phyloP scores from a whole-genome alignment of 208 protist species.

The Borovskyia barvae region DNA sequence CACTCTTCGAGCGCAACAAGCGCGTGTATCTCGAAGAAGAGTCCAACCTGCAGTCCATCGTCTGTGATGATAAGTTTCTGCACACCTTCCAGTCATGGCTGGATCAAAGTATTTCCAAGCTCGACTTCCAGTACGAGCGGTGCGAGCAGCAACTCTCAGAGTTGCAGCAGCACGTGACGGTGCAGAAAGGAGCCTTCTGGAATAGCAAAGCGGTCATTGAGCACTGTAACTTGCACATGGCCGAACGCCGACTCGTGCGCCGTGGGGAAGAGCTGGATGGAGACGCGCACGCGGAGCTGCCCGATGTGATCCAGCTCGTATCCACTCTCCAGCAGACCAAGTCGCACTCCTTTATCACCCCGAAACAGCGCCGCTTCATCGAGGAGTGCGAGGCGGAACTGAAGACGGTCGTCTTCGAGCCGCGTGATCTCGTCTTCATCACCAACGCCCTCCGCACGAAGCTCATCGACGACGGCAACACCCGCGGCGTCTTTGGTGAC shows the following conservation, averaged over 20 bases:
- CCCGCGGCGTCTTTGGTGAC: slow-evolving; percentile 73
- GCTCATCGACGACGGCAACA: slow-evolving; percentile 75
- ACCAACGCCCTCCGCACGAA: slow-evolving; percentile 85
- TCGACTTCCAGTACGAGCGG: slow-evolving; percentile 80
- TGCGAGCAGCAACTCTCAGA: slow-evolving; percentile 86
- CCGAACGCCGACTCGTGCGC: slow-evolving; percentile 58
- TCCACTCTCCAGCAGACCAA: slow-evolving; percentile 78
- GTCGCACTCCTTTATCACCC: slow-evolving; percentile 72
- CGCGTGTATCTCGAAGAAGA: slow-evolving; percentile 83
- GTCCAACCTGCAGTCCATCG: slow-evolving; percentile 64
- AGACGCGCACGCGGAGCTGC: slow-evolving; percentile 46
- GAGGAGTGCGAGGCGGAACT: slow-evolving; percentile 78
- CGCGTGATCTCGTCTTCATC: slow-evolving; percentile 77
- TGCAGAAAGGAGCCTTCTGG: slow-evolving; percentile 73
- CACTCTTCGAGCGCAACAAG: slow-evolving; percentile 85
- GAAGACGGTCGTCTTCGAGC: slow-evolving; percentile 74
- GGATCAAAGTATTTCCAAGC: slow-evolving; percentile 71
- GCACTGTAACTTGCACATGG: slow-evolving; percentile 88
- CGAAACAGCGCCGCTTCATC: slow-evolving; percentile 80
- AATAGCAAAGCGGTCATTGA: slow-evolving; percentile 85
- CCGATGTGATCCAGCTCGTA: slow-evolving; percentile 79
- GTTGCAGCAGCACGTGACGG: slow-evolving; percentile 76
- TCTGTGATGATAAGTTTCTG: slow-evolving; percentile 61
- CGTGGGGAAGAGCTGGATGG: slow-evolving; percentile 12
- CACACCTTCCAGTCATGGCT: slow-evolving; percentile 76